Base-by-base conservation (phyloP, 192 early-diverging fungal genomes). In the Linnemannia schmuckeri region DNA sequence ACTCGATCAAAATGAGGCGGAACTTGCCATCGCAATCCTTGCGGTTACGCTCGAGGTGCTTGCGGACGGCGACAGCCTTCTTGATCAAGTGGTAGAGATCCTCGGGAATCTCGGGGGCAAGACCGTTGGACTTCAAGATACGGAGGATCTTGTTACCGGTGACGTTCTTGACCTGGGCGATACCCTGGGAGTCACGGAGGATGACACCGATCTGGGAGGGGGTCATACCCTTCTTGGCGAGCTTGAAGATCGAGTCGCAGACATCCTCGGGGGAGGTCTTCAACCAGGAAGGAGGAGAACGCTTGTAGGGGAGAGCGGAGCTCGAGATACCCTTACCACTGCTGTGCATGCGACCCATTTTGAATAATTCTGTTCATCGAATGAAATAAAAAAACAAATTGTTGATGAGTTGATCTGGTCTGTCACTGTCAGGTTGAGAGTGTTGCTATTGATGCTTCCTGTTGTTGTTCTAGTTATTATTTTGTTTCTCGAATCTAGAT, bases 131-230 rank as follows among this genome's bases (percentile, higher is more conserved):
- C 93, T 97, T 98, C 83, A 99, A 94, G 91, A 99, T 99, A 93
- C 98, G 97, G 85, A 99, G 95, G 80, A 99, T 94, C 96, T 99
- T 99, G 97, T 98, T 99, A 90, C 98, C 97, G 88, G 98, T 99
- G 88, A 99, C 96, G 91, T 92, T 93, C 88, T 94, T 94, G 90
- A 99, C 98, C 91, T 98, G 97, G 85, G 98, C 96, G 80, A 99
- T 94, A 90, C 98, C 98, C 90, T 99, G 97, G 81, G 96, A 95
- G 92, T 99, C 98, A 93, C 98, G 94, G 82, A 99, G 96, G 74
- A 96, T 90, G 70, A 97, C 97, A 95, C 98, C 98, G 90, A 99
- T 99, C 93, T 99, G 97, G 80, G 98, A 99, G 80, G 98, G 98
- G 82, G 95, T 94, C 89, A 97, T 90, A 93, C 98, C 98, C 96